phyloP scores from a whole-genome alignment of 192 early-diverging fungal species.

The Allomyces macrogynus region DNA sequence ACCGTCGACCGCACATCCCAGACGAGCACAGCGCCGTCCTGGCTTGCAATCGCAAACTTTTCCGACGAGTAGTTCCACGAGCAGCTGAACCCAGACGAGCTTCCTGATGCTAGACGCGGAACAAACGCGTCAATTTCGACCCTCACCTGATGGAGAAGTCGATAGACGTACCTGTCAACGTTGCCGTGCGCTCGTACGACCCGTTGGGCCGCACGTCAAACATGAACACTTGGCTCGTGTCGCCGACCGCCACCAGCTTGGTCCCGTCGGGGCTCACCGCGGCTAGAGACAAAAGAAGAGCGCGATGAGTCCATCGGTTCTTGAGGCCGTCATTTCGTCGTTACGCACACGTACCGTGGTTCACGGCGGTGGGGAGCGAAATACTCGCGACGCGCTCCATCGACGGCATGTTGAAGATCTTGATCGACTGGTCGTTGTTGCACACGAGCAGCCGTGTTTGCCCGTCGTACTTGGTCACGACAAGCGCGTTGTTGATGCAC shows the following conservation, averaged over 20 bases:
- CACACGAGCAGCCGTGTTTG: conserved; percentile 59
- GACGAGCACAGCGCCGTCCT: conserved; percentile 77
- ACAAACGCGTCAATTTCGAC: too few relatives aligned
- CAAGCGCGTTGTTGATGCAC: conserved; percentile 69
- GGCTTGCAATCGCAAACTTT: conserved; percentile 87
- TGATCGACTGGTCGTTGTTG: conserved; percentile 89
- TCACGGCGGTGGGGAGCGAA: conserved; percentile 72
- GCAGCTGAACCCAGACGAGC: conserved; percentile 60
- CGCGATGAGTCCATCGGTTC: not conserved
- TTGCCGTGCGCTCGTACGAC: conserved; percentile 47
- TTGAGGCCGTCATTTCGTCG: too few relatives aligned
- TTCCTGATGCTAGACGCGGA: too few relatives aligned
- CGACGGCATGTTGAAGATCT: conserved; percentile 63
- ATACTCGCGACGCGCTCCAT: conserved; percentile 54
- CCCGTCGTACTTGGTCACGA: conserved; percentile 14
- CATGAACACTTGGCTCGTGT: conserved; percentile 64
- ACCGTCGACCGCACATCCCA: conserved; percentile 72
- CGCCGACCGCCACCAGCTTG: conserved; percentile 82
- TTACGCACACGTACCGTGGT: conserved; percentile 30
- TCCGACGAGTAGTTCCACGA: conserved; percentile 84
- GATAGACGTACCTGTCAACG: conserved; percentile 34
- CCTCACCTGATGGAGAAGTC: too few relatives aligned
- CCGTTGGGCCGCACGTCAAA: conserved; percentile 52
- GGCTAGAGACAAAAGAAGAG: conserved; percentile 13
- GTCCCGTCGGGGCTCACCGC: conserved; percentile 80